Evolutionary conservation across 2,329 filamentous ascomycete species (phyloP), one percentile per base, ranked within the genome.

Genomic region (Epichloe coenophiala): DNA sequence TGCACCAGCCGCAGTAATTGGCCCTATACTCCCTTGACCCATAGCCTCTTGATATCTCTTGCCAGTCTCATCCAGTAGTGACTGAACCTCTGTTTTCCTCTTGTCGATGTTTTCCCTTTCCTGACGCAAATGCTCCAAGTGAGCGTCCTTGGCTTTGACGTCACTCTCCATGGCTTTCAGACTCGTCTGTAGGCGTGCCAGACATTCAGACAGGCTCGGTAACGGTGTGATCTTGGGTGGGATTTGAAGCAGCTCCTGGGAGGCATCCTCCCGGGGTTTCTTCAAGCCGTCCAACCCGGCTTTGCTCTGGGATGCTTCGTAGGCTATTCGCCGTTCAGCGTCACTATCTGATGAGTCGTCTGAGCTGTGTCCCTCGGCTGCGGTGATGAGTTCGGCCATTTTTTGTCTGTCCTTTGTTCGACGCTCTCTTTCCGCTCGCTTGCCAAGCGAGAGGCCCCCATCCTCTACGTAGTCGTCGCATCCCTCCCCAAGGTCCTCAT

Each of bases 381-480:
- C 80, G 4, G 83, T 75, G 59, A 97, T 96, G 56, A 95, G 74
- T 37, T 86, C 82, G 0, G 83, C 85, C 78, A 96, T 96, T 58
- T 89, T 82, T 51, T 81, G 78, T 33, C 86, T 80, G 33, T 86
- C 79, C 43, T 76, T 77, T 49, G 73, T 75, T 46, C 77, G 72
- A 0, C 79, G 83, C 57, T 88, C 86, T 19, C 78, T 80, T 66
- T 93, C 87, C 0, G 88, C 88, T 54, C 85, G 86, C 54, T 77
- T 81, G 36, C 89, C 88, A 0, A 96, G 73, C 1, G 86, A 79
- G 9, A 96, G 78, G 7, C 80, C 80, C 80, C 86, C 88, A 61
- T 95, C 88, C 40, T 93, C 86, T 8, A 93, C 87, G 59, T 87
- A 95, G 50, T 91, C 84, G 53, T 97, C 91, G 58, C 95, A 97